phyloP scores from a whole-genome alignment of 768 basidiomycete genomes.

The Cyclocybe cylindracea region DNA sequence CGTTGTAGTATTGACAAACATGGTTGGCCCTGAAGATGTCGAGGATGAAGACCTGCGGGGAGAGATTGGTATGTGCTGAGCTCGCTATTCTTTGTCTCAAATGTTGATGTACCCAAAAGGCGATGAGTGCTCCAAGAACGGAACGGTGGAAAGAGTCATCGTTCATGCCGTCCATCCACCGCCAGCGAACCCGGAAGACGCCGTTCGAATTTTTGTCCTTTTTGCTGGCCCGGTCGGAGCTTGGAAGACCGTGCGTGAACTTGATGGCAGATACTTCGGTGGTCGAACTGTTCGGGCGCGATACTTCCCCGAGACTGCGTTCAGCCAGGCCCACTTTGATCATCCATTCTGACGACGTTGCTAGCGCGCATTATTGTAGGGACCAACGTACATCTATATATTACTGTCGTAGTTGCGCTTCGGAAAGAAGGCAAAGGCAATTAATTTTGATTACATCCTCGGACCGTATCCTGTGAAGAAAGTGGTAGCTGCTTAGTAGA shows the following conservation, averaged over 20 bases:
- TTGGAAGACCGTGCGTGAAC: slow-evolving; percentile 93
- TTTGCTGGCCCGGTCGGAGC: slow-evolving; percentile 92
- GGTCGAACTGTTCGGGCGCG: slow-evolving; percentile 81
- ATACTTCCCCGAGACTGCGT: slow-evolving; percentile 72
- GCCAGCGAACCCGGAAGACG: slow-evolving; percentile 69
- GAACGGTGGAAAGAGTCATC: slow-evolving; percentile 88
- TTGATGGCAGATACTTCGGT: slow-evolving; percentile 92
- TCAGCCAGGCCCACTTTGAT: slow-evolving; percentile 53
- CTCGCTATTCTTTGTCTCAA: not conserved
- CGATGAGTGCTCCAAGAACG: slow-evolving; percentile 90
- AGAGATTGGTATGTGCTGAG: slow-evolving; percentile 68
- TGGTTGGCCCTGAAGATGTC: slow-evolving; percentile 83
- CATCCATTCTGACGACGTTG: slow-evolving; percentile 1
- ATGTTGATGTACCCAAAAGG: slow-evolving; percentile 40
- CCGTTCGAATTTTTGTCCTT: slow-evolving; percentile 87
- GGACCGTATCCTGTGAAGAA: slow-evolving; percentile 5
- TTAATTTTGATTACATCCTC: slow-evolving; percentile 14
- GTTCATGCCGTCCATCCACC: slow-evolving; percentile 77
- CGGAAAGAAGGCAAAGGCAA: slow-evolving; percentile 6
- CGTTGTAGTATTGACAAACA: slow-evolving; percentile 88
- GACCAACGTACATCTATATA: slow-evolving; percentile 11
- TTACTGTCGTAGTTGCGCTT: slow-evolving; percentile 11
- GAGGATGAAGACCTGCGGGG: slow-evolving; percentile 83
- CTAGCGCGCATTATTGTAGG: not conserved
- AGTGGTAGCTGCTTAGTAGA: slow-evolving; percentile 55